phyloP scores from a whole-genome alignment of 2,329 filamentous ascomycete species.

The Colletotrichum coccodes region DNA sequence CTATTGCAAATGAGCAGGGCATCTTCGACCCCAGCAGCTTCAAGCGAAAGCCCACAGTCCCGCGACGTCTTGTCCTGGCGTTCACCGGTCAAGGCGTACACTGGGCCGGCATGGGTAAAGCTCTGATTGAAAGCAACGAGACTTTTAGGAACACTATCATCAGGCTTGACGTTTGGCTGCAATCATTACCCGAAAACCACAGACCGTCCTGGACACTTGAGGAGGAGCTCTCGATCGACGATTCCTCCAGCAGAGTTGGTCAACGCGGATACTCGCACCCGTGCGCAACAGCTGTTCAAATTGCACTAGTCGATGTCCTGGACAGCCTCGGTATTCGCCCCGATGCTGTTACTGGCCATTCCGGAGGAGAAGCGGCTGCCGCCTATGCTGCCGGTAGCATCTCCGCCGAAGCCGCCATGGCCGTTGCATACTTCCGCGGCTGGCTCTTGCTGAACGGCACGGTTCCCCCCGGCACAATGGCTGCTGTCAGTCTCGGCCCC shows the following conservation, averaged over 20 bases:
- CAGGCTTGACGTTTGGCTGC: conserved; percentile 30
- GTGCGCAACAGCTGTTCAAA: conserved; percentile 47
- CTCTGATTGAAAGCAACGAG: conserved; percentile 13
- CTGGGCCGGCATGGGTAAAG: conserved; percentile 33
- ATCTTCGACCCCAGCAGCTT: conserved; percentile 27
- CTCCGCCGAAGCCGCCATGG: conserved; percentile 47
- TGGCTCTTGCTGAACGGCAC: conserved; percentile 34
- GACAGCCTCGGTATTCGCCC: conserved; percentile 42
- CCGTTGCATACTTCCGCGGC: conserved; percentile 52
- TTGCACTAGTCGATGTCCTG: conserved; percentile 53
- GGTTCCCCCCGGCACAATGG: conserved; percentile 48
- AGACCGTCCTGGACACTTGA: conserved; percentile 38
- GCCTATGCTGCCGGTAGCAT: conserved; percentile 52
- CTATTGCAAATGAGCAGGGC: conserved; percentile 34
- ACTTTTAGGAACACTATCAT: conserved; percentile 27
- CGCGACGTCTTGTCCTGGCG: conserved; percentile 23
- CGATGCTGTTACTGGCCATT: conserved; percentile 52
- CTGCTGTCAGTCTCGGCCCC: conserved; percentile 48
- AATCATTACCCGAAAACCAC: conserved; percentile 16
- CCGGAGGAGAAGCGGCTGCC: conserved; percentile 55
- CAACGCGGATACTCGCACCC: conserved; percentile 39
- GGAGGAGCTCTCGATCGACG: conserved; percentile 35
- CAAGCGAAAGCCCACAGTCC: conserved; percentile 26
- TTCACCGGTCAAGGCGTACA: conserved; percentile 35
- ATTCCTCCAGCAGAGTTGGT: conserved; percentile 36